Evolutionary conservation across 2,329 filamentous ascomycete species (phyloP), one percentile per base, ranked within the genome.

Genomic region (Penicillium sp.): DNA sequence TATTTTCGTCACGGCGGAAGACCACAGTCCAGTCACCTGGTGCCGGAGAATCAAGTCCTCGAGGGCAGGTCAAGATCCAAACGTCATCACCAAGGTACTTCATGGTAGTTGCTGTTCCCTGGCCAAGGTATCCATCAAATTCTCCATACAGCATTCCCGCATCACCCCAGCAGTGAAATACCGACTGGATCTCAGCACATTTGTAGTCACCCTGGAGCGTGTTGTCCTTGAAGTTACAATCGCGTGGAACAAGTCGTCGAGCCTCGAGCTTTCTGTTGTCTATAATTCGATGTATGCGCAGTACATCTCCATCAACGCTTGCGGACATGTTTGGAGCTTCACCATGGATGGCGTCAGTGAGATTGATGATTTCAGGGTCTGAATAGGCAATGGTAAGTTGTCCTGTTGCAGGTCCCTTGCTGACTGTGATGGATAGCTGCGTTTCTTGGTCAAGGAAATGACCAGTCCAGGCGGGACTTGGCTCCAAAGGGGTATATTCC

Each of bases 11-110:
- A 11, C 68, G 64, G 23, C 60, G 60, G 28, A 77, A 71, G 3
- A 71, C 66, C 1, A 77, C 59, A 0, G 76, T 78, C 76, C 76
- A 78, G 51, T 77, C 69, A 3, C 75, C 74, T 1, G 74, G 75
- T 0, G 75, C 68, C 4, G 70, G 68, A 1, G 73, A 69, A 61
- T 79, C 76, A 56, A 78, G 60, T 11, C 71, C 72, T 47, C 76
- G 64, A 4, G 72, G 72, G 57, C 71, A 73, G 1, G 66, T 65
- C 23, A 78, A 60, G 0, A 60, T 59, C 71, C 73, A 78, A 3
- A 77, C 65, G 60, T 77, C 69, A 33, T 69, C 63, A 2, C 72
- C 74, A 5, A 78, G 54, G 30, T 69, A 68, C 12, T 64, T 61
- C 68, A 78, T 74, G 2, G 72, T 56, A 51, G 71, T 68, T 3